Base-by-base conservation (phyloP, 2,329 filamentous ascomycete genomes). In the Helotiales sp. region DNA sequence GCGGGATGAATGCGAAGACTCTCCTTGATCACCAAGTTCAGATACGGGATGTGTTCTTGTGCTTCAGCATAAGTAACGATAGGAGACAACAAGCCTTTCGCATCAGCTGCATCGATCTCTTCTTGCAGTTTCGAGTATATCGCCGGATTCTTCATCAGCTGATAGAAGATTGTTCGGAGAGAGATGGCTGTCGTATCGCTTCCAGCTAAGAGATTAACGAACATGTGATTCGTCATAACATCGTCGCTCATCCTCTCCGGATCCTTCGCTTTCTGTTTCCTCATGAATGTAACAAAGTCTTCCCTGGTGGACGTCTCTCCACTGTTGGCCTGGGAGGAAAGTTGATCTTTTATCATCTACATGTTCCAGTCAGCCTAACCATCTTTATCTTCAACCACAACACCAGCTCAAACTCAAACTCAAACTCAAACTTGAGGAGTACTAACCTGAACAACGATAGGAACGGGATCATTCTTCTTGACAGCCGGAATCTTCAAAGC, bases 121-220 rank as follows among this genome's bases (percentile, higher is more conserved):
- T 25, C n/a, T 3, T 55, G 30, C 1, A 64, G 46, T n/a, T 49
- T 51, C 2, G 36, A 24, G 22, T 62, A 60, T 3, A n/a, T 17
- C n/a, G n/a, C 7, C 6, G 56, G 57, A 25, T 48, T 60, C 34
- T 55, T 62, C 47, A 57, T 29, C 9, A 63, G 52, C 19, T 54
- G 55, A n/a, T 63, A 62, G 22, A 63, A 53, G n/a, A 55, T 54
- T 13, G 61, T 34, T 25, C 59, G 56, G 3, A 62, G 40, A 5
- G 54, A 49, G 12, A 55, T 60, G 15, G 61, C 55, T 2, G 60
- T 63, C 3, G 57, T 62, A 22, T 63, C 61, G 31, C 54, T 57
- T 4, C 57, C 61, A 24, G 22, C 51, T 52, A 31, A 55, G 51
- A 61, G 15, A 40, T 61, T 61, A n/a, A 38, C 51, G 13, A 40